Conservation (phyloP, 1,284 basidiomycete genomes). For the Ustilago hordei region DNA sequence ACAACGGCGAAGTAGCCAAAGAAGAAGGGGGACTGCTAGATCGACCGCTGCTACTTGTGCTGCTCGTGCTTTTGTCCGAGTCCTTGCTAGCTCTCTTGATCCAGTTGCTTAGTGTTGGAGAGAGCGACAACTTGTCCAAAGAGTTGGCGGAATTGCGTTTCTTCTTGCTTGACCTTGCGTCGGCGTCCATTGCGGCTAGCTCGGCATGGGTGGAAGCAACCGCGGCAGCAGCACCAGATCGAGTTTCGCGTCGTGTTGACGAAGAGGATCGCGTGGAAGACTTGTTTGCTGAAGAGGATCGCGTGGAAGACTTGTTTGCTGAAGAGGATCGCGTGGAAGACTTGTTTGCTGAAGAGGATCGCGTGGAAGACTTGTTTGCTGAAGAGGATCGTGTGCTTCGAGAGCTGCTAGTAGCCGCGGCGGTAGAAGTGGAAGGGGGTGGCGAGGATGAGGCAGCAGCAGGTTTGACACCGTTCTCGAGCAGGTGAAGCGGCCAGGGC, state of each 20-base stretch:
- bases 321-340: constrained; percentile 8
- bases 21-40: constrained; percentile 9
- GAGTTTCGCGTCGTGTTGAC: not conserved
- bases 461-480: constrained; percentile 47
- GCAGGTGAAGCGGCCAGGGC: constrained; percentile 46
- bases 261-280: constrained; percentile 2
- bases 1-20: constrained; percentile 5
- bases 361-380: not conserved
- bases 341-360: not conserved
- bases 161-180: constrained; percentile 17
- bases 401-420: not conserved
- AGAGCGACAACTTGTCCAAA: constrained; percentile 21
- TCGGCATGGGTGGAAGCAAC: constrained; percentile 14
- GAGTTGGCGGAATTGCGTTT: constrained; percentile 26
- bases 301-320: constrained; percentile 5
- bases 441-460: not conserved
- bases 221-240: not conserved
- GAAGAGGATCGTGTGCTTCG: constrained; percentile 5
- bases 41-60: not conserved
- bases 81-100: constrained; percentile 32
- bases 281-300: not conserved
- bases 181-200: constrained; percentile 8
- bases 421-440: not conserved
- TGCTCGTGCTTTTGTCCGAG: constrained; percentile 24
- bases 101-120: constrained; percentile 34